Evolutionary conservation across 371 early-diverging fungal species (phyloP), one percentile per base, ranked within the genome.

Genomic region (Mucor racemosus): DNA sequence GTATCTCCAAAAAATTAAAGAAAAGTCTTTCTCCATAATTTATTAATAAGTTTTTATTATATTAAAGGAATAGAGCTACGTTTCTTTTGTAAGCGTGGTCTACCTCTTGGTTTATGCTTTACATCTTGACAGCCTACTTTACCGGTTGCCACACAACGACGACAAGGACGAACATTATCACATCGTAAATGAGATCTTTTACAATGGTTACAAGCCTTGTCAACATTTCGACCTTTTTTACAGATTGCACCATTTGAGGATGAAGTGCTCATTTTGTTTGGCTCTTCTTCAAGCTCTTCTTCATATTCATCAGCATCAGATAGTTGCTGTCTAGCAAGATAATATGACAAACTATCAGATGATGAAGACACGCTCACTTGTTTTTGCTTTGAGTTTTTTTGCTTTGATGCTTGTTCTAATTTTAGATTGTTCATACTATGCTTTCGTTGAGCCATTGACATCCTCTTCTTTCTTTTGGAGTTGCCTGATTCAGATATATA

Each of bases 41-140:
- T 26, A 26, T 26, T 26, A 26, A 26, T 26, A 3, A 26, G 3
- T 26, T 26, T 1, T 26, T 26, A 26, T 53, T 53, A 53, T 21
- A 53, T 9, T 13, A 53, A 4, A 7, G 53, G 53, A 13, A 53
- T 21, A 53, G 53, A 53, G 5, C 19, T 26, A 31, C 53, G 53
- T 13, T 41, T 67, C 26, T 67, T 58, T 46, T 67, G 67, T 31
- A 67, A 48, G 3, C 67, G 70, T 39, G 80, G 80, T 42, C 80
- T 62, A 15, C 80, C 80, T 42, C 80, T 66, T 35, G 80, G 80
- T 54, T 80, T 80, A 58, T 80, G 80, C 21, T 77, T 68, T 10
- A 80, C 80, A 69, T 80, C 80, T 63, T 77, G 70, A 67, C 80
- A 80, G 15, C 77, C 80, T 7, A 63, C 65, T 58, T 80, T 80